Percentiles rank a stretch among this genome's conserved stretches.
Conservation (phyloP, 306 rosid species). For the Luffa acutangula region DNA sequence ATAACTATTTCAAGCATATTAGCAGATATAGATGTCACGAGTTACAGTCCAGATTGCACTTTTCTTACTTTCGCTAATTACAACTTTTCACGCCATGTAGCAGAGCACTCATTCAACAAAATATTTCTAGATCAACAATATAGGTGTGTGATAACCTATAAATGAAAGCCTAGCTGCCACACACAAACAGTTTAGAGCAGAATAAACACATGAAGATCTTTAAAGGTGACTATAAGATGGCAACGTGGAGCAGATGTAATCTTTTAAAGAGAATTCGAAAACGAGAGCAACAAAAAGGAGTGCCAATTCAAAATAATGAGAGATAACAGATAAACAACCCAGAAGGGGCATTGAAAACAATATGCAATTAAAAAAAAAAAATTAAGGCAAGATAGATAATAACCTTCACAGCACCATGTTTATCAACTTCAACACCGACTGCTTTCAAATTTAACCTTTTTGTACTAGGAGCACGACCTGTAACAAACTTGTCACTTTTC, state of each 20-base stretch:
- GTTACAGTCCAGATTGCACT: background rate
- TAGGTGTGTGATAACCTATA: background rate
- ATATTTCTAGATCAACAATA: background rate
- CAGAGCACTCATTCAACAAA: background rate
- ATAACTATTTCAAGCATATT: background rate
- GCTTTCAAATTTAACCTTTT: conserved; percentile 85
- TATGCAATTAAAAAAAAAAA: background rate
- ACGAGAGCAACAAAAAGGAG: background rate
- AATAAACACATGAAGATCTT: background rate
- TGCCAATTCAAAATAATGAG: too few species aligned
- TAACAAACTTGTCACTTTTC: conserved; percentile 6
- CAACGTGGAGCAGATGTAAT: background rate
- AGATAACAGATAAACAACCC: background rate
- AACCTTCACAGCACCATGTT: conserved; percentile 69
- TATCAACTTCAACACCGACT: conserved; percentile 72
- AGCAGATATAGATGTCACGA: background rate
- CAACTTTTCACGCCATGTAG: background rate
- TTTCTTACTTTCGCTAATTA: background rate
- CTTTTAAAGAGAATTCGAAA: background rate
- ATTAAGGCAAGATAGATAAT: conserved; percentile 2
- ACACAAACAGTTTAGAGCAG: background rate
- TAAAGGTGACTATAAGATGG: background rate
- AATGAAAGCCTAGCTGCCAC: background rate
- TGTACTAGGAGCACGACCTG: conserved; percentile 82
- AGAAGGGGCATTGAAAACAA: background rate